Percentiles rank a stretch among this genome's conserved stretches.
phyloP scores from a whole-genome alignment of 78 protist species.

The Chrysochromulina tobinii region DNA sequence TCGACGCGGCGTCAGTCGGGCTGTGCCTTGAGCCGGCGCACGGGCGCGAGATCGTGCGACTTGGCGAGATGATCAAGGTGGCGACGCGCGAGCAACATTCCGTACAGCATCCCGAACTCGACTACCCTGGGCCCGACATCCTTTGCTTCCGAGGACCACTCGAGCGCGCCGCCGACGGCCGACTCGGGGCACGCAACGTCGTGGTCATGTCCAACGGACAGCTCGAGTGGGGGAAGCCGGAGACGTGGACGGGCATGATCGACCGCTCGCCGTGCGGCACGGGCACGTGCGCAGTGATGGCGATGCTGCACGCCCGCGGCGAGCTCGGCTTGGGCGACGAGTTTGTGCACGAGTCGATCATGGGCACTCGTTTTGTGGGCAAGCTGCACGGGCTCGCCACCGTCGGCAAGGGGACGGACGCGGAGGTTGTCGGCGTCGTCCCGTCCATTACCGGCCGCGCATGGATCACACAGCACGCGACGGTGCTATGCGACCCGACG shows the following conservation, averaged over 20 bases:
- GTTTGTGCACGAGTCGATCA: slow-evolving; percentile 30
- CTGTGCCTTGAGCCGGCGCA: neutral
- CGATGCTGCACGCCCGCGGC: neutral
- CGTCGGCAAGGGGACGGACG: neutral
- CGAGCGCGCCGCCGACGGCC: neutral
- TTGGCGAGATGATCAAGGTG: slow-evolving; percentile 29
- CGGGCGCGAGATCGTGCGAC: neutral
- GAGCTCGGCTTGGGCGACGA: neutral
- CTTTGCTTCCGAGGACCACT: neutral
- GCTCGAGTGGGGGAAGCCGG: slow-evolving; percentile 14
- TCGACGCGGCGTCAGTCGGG: neutral
- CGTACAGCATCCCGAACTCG: slow-evolving; percentile 27
- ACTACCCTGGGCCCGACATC: slow-evolving; percentile 50
- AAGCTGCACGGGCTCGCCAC: neutral
- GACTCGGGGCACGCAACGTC: neutral
- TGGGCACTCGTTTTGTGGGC: slow-evolving; percentile 14
- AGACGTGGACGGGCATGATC: slow-evolving; percentile 27
- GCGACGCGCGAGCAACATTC: slow-evolving; percentile 29
- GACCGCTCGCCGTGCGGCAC: slow-evolving; percentile 48
- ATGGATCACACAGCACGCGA: slow-evolving; percentile 9
- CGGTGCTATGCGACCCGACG: neutral
- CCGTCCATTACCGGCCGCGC: slow-evolving; percentile 17
- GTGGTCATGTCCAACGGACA: slow-evolving; percentile 38
- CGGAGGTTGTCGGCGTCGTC: neutral
- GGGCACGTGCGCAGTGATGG: slow-evolving; percentile 51